Base-by-base conservation (phyloP, 164 flowering plant genomes). In the Chimonanthus salicifolius region DNA sequence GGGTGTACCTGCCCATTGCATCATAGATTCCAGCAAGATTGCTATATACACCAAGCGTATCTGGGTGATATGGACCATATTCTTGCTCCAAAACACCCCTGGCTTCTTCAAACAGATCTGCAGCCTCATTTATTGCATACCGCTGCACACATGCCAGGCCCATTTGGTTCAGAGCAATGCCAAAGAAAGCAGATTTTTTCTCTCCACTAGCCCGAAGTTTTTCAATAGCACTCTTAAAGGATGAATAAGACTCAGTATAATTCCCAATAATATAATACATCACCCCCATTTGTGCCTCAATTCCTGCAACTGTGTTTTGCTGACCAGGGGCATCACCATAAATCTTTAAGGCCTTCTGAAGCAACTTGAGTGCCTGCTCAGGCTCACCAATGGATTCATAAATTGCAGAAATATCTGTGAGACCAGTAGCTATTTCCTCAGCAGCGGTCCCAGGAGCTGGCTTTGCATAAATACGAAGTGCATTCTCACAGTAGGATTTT, bases 1-100 rank as follows among this genome's bases (percentile, higher is more conserved):
- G 62, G 9, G 11, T 21, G 77, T 87, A 94, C 98, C 99, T 90
- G 80, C 99, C 99, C 85, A 91, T 72, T 64, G 99, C 99, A 84
- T 94, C 99, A 80, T 94, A 94, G 43, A 97, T 86, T 67, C 91
- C 99, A 6, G 99, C 99, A 71, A 94, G 97, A 72, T 94, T 94
- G 85, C 99, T 94, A 72, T 90, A 94, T 7, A 94, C 93, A 45
- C 97, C 99, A 68, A 94, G 90, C 2, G 99, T 94, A 67, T 94
- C 98, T 58, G 96, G 94, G 72, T 94, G 99, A 77, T 84, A 89
- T 0, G 97, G 98, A 65, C 99, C 98, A 71, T 68, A 92, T 74
- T 90, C 98, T 77, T 87, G 86, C 75, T 92, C 97, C 80, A 94
- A 75, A 45, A 94, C 73, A 72, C 9, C 70, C 82, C 85, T 88